A percentile compares a stretch with the other conserved stretches of the same genome.
Evolutionary conservation across 148 eudicot species (phyloP).

Genomic region (Dianthus caryophyllus): DNA sequence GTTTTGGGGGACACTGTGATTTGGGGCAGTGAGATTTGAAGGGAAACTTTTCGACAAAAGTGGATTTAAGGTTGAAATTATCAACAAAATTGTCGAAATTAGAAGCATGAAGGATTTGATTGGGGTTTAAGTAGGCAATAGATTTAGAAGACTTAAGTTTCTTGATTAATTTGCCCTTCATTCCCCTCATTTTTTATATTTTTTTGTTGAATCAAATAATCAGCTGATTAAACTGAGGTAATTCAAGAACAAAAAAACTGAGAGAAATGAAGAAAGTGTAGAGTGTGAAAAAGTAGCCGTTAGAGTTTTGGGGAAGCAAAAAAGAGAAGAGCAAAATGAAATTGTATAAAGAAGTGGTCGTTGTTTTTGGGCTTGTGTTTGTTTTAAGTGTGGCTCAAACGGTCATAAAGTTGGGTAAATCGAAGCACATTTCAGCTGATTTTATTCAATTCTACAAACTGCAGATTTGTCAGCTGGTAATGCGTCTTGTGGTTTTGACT

Average conservation of each 20-base stretch:
- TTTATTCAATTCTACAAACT: too few relatives aligned
- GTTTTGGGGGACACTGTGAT: conserved; percentile 25
- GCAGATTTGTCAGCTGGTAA: too few relatives aligned
- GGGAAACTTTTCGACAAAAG: conserved; percentile 23
- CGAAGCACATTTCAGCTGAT: too few relatives aligned
- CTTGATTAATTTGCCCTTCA: conserved; percentile 83
- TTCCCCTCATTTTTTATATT: conserved; percentile 63
- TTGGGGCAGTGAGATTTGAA: conserved; percentile 27
- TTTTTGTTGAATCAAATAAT: conserved; percentile 17
- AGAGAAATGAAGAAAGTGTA: background rate
- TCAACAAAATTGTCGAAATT: conserved; percentile 48
- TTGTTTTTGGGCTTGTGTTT: background rate
- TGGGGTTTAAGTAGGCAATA: conserved; percentile 61
- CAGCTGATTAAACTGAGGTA: background rate
- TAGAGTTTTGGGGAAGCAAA: background rate
- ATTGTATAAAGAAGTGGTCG: background rate
- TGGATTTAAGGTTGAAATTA: conserved; percentile 29
- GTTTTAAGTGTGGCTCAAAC: background rate
- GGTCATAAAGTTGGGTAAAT: background rate
- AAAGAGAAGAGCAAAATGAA: background rate
- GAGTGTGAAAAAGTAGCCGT: conserved; percentile 10
- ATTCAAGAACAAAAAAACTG: background rate
- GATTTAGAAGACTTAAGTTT: conserved; percentile 67
- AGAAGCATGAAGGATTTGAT: conserved; percentile 51
- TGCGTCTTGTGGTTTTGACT: too few relatives aligned